Evolutionary conservation across 2,329 filamentous ascomycete species (phyloP), one percentile per base, ranked within the genome.

Genomic region (Drechslera avenae): DNA sequence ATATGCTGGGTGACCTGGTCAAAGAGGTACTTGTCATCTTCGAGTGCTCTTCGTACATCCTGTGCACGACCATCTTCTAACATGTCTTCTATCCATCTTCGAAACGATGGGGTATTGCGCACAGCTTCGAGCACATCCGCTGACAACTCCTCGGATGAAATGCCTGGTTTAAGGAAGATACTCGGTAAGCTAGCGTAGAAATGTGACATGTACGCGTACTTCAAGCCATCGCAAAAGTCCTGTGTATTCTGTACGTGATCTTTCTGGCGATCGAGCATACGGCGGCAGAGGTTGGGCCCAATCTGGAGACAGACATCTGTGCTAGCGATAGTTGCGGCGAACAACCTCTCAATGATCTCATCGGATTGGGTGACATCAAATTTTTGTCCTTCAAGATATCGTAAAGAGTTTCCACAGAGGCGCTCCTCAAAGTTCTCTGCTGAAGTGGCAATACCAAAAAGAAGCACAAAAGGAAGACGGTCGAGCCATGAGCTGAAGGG

Each of bases 171-270:
- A 8, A 86, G 72, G 28, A 93, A 79, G 3, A 90, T 71, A 54
- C 86, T 90, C 3, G 91, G 76, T 1, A 87, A 84, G 60, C 91
- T 93, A 32, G 87, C 88, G 62, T 90, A 93, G 66, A 90, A 93
- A 68, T 91, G 88, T 50, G 87, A 90, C 89, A 95, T 92, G 67
- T 91, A 91, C 1, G 87, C 85, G 73, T 93, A 94, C 83, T 90
- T 69, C 2, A 91, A 64, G 9, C 87, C 86, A 66, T 84, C 84
- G 39, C 87, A 79, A 66, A 93, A 89, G 7, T 84, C 83, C 49
- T 90, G 86, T 13, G 90, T 84, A 57, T 88, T 90, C 35, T 89
- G 86, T 6, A 91, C 84, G 65, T 93, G 88, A 60, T 92, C 87
- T 57, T 83, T 83, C 66, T 94, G 90, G 23, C 90, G 81, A 54